These are phyloP conservation scores for Lecanicillium sp. DNA, from an alignment of 2,329 filamentous ascomycete species.

Conservation along the genomic window DNA sequence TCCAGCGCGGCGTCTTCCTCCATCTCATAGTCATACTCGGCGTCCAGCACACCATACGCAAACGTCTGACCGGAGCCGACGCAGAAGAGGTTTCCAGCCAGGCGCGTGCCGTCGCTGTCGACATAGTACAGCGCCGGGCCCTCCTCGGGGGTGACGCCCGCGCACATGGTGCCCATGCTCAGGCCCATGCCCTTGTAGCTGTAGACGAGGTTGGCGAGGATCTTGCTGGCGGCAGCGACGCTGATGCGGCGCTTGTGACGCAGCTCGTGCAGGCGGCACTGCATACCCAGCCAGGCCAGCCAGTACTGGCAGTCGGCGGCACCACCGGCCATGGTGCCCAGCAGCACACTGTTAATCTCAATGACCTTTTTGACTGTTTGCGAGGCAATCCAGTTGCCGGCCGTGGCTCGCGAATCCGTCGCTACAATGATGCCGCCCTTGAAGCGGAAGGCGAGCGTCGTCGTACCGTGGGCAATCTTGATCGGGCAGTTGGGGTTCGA, in stretches of 20 bases:
- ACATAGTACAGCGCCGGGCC: constrained; percentile 98
- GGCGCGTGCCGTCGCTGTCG: constrained; percentile 83
- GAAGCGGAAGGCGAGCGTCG: constrained; percentile 95
- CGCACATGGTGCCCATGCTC: constrained; percentile 99
- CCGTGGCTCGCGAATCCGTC: constrained; percentile 93
- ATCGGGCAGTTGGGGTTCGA: constrained; percentile 96
- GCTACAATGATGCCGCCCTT: constrained; percentile 97
- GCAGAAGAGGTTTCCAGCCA: constrained; percentile 94
- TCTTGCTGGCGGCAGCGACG: constrained; percentile 94
- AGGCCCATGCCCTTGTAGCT: constrained; percentile 98
- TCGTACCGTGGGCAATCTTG: constrained; percentile 98
- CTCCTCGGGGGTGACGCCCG: constrained; percentile 90
- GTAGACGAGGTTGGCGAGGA: constrained; percentile 96
- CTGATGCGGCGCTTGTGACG: constrained; percentile 98
- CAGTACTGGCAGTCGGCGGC: constrained; percentile 99
- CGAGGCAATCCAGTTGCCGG: constrained; percentile 98
- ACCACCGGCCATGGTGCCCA: constrained; percentile 97
- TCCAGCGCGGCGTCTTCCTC: constrained; percentile 82
- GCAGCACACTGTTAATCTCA: constrained; percentile 88
- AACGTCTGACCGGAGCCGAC: constrained; percentile 98
- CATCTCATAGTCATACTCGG: constrained; percentile 88
- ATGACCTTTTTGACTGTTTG: constrained; percentile 99
- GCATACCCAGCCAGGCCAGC: constrained; percentile 97
- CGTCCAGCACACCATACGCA: constrained; percentile 94
- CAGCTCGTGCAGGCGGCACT: constrained; percentile 98